Evolutionary conservation across 116 monocot species (phyloP), one percentile per base, ranked within the genome.

Genomic region (Cymodocea nodosa): DNA sequence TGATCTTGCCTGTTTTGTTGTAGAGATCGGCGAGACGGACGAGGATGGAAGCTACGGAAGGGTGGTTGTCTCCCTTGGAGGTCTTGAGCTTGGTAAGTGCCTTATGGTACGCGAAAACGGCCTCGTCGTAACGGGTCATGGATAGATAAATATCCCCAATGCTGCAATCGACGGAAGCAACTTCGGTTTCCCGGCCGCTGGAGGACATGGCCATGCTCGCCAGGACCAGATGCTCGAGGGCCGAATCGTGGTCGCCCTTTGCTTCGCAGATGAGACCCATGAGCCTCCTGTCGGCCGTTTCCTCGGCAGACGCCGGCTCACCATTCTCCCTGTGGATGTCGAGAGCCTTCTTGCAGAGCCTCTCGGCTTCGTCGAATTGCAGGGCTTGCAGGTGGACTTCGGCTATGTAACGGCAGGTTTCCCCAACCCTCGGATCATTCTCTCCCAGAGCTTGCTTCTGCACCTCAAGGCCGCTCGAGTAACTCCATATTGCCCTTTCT

Each of bases 261-360:
- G 76, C 71, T 35, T 76, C 76, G 22, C 76, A 76, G 23, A 76
- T 76, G 8, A 76, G 65, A 52, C 65, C 76, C 76, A 76, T 70
- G 23, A 76, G 76, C 65, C 70, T 76, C 37, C 70, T 56, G 35
- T 76, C 76, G 2, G 70, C 64, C 6, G 51, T 70, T 60, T 76
- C 70, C 23, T 70, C 70, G 5, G 66, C 35, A 35, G 65, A 50
- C 17, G 60, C 70, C 1, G 51, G 36, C 59, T 70, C 76, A 34
- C 64, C 65, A n/a, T 57, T 59, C 39, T 59, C 70, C 66, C 22
- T 70, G 40, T 76, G 76, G 66, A 76, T 76, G 24, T 70, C 70
- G n/a, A 76, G 70, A 39, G 76, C 76, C 9, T 40, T 52, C n/a
- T 66, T 50, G 15, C 76, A 76, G 22, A 70, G 58, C 56, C 59